Conservation (phyloP, 352 stramenopile species). For the Phytophthora tubulina region DNA sequence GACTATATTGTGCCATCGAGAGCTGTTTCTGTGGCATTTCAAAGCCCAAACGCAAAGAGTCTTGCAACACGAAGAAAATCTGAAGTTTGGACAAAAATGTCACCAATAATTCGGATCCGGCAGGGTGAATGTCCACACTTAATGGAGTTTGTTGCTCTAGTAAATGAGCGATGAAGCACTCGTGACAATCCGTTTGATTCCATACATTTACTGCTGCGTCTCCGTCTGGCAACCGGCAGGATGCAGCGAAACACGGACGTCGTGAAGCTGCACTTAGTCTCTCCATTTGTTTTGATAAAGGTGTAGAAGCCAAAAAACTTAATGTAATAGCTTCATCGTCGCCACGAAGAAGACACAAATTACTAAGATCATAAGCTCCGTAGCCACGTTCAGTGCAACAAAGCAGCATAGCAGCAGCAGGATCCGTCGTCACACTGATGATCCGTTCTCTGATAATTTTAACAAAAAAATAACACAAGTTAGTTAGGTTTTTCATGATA, state of each 20-base stretch:
- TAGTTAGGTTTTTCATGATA: not conserved
- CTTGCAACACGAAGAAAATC: conserved; percentile 70
- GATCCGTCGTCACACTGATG: conserved; percentile 54
- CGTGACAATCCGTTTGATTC: conserved; percentile 64
- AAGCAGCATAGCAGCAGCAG: conserved; percentile 57
- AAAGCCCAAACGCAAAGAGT: conserved; percentile 68
- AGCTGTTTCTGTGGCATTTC: conserved; percentile 74
- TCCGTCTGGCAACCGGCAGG: conserved; percentile 51
- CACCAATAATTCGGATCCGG: conserved; percentile 62
- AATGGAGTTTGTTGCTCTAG: conserved; percentile 56
- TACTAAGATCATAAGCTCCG: conserved; percentile 77
- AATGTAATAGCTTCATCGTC: conserved; percentile 73
- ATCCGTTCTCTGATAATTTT: conserved; percentile 51
- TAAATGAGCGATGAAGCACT: conserved; percentile 65
- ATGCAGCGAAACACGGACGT: conserved; percentile 55
- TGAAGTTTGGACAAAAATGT: conserved; percentile 64
- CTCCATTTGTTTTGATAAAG: conserved; percentile 50
- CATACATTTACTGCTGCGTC: conserved; percentile 67
- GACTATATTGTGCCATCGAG: conserved; percentile 68
- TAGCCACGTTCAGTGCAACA: conserved; percentile 72
- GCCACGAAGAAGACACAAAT: conserved; percentile 67
- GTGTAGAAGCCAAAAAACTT: conserved; percentile 55
- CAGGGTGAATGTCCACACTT: conserved; percentile 69
- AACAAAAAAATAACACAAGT: not conserved
- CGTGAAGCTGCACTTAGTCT: conserved; percentile 56